phyloP scores from a whole-genome alignment of 176 grass and related monocot genomes.

The Oryza longistaminata region DNA sequence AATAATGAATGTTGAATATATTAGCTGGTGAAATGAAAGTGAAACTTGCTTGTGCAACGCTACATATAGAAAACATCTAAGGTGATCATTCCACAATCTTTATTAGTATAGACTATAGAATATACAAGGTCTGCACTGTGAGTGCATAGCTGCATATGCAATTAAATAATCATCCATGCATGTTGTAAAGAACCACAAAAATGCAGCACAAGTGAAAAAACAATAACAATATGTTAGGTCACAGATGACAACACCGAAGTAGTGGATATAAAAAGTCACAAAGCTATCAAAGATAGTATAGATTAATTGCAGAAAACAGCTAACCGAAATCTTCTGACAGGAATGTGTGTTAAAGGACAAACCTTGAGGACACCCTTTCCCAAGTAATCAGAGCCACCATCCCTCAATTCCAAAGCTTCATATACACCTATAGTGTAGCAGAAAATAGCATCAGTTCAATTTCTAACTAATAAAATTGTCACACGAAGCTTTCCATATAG shows the following conservation, averaged over 20 bases:
- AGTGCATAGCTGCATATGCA: not conserved
- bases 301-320: not conserved
- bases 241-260: not conserved
- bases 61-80: not conserved
- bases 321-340: not conserved
- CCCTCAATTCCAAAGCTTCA: conserved; percentile 87
- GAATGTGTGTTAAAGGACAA: not conserved
- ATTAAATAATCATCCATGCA: not conserved
- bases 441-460: not conserved
- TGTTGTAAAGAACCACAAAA: not conserved
- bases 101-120: not conserved
- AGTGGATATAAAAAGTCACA: not conserved
- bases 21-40: not conserved
- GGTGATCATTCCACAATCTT: not conserved
- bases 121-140: not conserved
- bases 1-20: not conserved
- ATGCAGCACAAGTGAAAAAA: not conserved
- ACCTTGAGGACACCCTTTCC: conserved; percentile 92
- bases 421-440: conserved; percentile 57
- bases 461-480: not conserved
- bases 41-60: not conserved
- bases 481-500: not conserved
- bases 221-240: not conserved
- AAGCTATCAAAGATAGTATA: not conserved
- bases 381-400: conserved; percentile 89